Evolutionary conservation across 768 basidiomycete species (phyloP).

Genomic region (Rhodotorula sphaerocarpa): DNA sequence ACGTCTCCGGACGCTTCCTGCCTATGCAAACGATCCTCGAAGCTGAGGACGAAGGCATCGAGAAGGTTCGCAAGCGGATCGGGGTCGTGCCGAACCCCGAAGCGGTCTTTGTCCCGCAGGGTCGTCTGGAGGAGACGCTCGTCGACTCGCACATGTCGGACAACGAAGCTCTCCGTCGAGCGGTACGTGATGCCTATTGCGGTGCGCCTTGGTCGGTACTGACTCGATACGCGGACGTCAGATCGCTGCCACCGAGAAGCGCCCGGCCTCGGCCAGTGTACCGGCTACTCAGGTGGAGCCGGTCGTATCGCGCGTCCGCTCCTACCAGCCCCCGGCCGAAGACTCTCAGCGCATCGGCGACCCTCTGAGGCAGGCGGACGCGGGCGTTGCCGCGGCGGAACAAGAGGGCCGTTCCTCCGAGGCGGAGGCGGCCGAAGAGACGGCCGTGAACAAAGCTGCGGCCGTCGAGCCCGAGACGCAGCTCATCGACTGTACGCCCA

Average conservation of each 20-base stretch:
- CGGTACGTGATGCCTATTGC: too few relatives aligned
- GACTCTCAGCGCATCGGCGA: too few relatives aligned
- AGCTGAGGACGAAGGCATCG: not conserved
- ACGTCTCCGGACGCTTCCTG: not conserved
- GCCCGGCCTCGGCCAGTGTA: not conserved
- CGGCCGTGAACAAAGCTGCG: too few relatives aligned
- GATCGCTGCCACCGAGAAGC: slow-evolving; percentile 8
- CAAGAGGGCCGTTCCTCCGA: not conserved
- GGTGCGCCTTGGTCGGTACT: too few relatives aligned
- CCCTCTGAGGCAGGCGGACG: too few relatives aligned
- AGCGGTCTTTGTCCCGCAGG: slow-evolving; percentile 3
- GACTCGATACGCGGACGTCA: too few relatives aligned
- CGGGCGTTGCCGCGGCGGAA: too few relatives aligned
- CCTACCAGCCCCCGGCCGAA: slow-evolving; percentile 17
- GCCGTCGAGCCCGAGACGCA: slow-evolving; percentile 2
- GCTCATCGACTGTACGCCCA: slow-evolving; percentile 20
- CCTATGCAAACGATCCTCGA: not conserved
- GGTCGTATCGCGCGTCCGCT: slow-evolving; percentile 23
- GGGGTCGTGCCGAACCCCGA: slow-evolving; percentile 13
- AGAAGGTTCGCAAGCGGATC: slow-evolving; percentile 1
- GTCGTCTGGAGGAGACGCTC: not conserved
- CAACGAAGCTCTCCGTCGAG: slow-evolving; percentile 24
- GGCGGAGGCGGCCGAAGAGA: not conserved
- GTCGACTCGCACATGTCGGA: slow-evolving; percentile 23
- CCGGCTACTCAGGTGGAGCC: slow-evolving; percentile 22